Base-by-base conservation (phyloP, 2,329 filamentous ascomycete species). In the Fusarium metavorans region DNA sequence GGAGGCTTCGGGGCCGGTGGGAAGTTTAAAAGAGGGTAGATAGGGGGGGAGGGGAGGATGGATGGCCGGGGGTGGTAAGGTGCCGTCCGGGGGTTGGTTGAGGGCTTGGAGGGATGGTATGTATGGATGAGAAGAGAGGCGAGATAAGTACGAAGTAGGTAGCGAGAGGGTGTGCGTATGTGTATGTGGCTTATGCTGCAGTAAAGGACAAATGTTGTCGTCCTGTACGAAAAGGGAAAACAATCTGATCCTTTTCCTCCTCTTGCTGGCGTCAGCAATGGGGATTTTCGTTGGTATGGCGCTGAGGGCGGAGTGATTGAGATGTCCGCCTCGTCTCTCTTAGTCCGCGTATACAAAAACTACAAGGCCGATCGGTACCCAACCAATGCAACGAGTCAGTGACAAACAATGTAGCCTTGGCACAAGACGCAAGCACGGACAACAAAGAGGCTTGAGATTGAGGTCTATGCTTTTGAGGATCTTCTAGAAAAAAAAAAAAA, bases 1-100 rank as follows among this genome's bases (percentile, higher is more conserved):
- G 72, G 72, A 74, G 61, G 48, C 57, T 59, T 63, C 71, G 45
- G 65, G 34, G 45, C 54, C 54, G 48, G 63, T 58, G 35, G 43
- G 43, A 48, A 48, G 43, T 48, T 25, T 48, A 67, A 54, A 70
- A 68, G 66, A 37, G 69, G 23, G 64, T 52, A 23, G 30, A 30
- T 54, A 54, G 25, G 66, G 68, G 71, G 57, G 66, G 57, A 66
- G 64, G 39, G 45, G 43, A 37, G 61, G 66, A 69, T 39, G 66
- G 61, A 67, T 43, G 41, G 41, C 41, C 43, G 27, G 45, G 57
- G 34, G 50, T 37, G 66, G 60, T 61, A 48, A 23, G 56, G 48
- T 58, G 61, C 64, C 52, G 64, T 52, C 45, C 62, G 41, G 52
- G 39, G 43, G 27, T 45, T 43, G 54, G 41, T 48, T 56, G 60